phyloP scores from a whole-genome alignment of 192 early-diverging fungal species.

The Allomyces arbusculus region DNA sequence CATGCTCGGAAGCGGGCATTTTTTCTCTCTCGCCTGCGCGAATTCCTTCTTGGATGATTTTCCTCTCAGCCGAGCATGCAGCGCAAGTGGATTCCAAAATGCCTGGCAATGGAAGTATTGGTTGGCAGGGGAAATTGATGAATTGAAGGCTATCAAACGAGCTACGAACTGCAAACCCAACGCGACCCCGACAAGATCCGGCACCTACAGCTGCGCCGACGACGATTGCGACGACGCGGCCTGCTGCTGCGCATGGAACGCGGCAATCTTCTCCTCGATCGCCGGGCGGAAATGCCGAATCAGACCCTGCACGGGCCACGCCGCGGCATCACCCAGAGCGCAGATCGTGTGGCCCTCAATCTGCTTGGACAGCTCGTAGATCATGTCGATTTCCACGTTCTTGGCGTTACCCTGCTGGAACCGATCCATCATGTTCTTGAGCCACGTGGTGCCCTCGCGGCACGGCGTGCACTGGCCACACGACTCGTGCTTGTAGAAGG shows the following conservation, averaged over 20 bases:
- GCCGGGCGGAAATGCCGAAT: slow-evolving; percentile 84
- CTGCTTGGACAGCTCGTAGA: slow-evolving; percentile 81
- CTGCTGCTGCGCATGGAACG: not conserved
- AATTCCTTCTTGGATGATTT: too few relatives aligned
- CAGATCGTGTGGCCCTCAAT: slow-evolving; percentile 99
- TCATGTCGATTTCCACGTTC: slow-evolving; percentile 81
- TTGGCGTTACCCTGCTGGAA: slow-evolving; percentile 74
- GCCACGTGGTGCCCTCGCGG: slow-evolving; percentile 87
- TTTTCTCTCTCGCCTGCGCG: too few relatives aligned
- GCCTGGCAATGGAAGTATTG: too few relatives aligned
- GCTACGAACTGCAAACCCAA: too few relatives aligned
- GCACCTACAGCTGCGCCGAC: too few relatives aligned
- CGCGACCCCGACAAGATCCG: too few relatives aligned
- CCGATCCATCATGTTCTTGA: slow-evolving; percentile 87
- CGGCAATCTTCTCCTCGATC: slow-evolving; percentile 39
- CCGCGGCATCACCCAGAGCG: slow-evolving; percentile 94
- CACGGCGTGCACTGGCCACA: slow-evolving; percentile 99
- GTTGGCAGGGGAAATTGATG: too few relatives aligned
- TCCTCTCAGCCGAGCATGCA: too few relatives aligned
- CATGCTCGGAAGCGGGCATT: too few relatives aligned
- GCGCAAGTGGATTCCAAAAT: too few relatives aligned
- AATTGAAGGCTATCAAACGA: too few relatives aligned
- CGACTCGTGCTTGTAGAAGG: slow-evolving; percentile 93
- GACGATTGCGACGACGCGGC: too few relatives aligned
- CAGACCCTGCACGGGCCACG: slow-evolving; percentile 91